These are phyloP conservation scores for Hysterangium stoloniferum DNA, from an alignment of 768 basidiomycete species.

Conservation along the genomic window DNA sequence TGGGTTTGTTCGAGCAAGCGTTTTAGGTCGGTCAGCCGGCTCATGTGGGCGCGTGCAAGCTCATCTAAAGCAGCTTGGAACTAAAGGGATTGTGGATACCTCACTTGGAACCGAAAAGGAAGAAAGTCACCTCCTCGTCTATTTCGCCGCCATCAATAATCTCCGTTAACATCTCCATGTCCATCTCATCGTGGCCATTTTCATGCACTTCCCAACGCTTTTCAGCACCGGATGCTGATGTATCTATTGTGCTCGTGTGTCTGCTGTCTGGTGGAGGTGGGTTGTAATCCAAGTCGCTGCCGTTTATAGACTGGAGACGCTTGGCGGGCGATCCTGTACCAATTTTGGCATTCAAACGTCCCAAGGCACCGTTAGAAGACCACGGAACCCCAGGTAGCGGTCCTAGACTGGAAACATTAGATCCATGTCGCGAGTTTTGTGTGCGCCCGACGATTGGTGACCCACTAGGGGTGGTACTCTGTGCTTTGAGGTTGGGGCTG, in stretches of 20 bases:
- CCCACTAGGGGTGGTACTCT: not conserved
- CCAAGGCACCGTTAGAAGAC: conserved; percentile 10
- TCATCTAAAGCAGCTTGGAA: conserved; percentile 36
- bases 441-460: conserved; percentile 18
- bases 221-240: conserved; percentile 33
- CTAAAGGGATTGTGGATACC: conserved; percentile 26
- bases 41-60: conserved; percentile 35
- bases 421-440: conserved; percentile 18
- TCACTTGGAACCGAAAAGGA: not conserved
- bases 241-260: conserved; percentile 19
- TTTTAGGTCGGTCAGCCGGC: conserved; percentile 66
- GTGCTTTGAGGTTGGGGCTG: not conserved
- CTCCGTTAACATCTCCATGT: conserved; percentile 63
- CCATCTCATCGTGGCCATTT: conserved; percentile 49
- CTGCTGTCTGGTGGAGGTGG: conserved; percentile 22
- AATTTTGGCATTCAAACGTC: conserved; percentile 5
- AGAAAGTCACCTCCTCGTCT: conserved; percentile 56
- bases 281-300: conserved; percentile 21
- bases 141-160: conserved; percentile 45
- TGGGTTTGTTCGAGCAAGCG: conserved; percentile 76
- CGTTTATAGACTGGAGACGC: conserved; percentile 15
- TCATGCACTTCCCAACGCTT: conserved; percentile 1
- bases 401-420: conserved; percentile 8
- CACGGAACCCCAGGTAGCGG: conserved; percentile 8
- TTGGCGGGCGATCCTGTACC: conserved; percentile 7